Base-by-base conservation (phyloP, 2,329 filamentous ascomycete species). In the Fusarium praegraminearum region DNA sequence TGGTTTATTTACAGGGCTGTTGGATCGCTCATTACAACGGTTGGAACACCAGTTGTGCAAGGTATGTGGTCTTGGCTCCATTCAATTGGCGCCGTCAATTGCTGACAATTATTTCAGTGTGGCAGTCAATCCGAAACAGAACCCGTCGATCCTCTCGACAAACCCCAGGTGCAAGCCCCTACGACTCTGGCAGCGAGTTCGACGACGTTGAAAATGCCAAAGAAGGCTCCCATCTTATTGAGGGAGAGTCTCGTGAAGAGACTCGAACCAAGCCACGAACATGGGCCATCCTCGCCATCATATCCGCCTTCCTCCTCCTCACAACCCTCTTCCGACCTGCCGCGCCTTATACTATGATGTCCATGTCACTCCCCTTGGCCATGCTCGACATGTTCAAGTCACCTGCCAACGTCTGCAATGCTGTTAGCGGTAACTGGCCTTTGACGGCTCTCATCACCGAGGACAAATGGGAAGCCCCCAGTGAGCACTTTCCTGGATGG, bases 271-370 rank as follows among this genome's bases (percentile, higher is more conserved):
- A 47, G 7, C 66, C 56, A 4, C 58, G 53, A 11, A 62, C 65
- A 13, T 70, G 60, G 62, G 49, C 63, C 7, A 30, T 68, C 20
- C 35, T 72, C 3, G 41, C 43, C 10, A 4, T 36, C 7, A 24
- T 54, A 0, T 20, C 62, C 8, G 33, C 62, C 13, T 73, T 62
- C 38, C 44, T 75, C 8, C 56, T 52, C 26, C 41, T 75, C 9
- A 70, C 69, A 1, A 69, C 69, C 8, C 7, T 70, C 5, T 46
- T 77, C 41, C 74, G 78, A n/a, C 75, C 77, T 2, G 46, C 65
- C 4, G 67, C 65, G 22, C 78, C 78, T 5, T 79, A 78, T 56
- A 68, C 52, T 20, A 76, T 76, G 58, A 77, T 79, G 70, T 74
- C 77, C n/a, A 70, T 70, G 7, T 78, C 78, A 0, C 72, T 79